These are phyloP conservation scores for Eimeria sp. DNA, from an alignment of 169 alveolate genomes.

Conservation along the genomic window DNA sequence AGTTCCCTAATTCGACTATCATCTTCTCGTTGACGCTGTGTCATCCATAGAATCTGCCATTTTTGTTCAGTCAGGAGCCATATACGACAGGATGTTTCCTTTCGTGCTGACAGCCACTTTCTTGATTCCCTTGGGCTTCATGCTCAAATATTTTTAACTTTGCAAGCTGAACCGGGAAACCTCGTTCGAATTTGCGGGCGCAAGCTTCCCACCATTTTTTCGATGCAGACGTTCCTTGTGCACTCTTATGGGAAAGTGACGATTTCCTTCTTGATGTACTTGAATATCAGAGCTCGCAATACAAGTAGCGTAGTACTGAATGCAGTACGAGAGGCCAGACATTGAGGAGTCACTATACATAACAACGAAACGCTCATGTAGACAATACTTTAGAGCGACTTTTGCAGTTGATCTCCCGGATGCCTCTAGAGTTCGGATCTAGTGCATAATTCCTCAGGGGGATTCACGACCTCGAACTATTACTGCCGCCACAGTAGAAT, in stretches of 20 bases:
- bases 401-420: background rate
- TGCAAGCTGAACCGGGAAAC: background rate
- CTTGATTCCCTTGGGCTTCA: conserved; percentile 32
- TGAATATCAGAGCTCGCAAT: background rate
- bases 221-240: background rate
- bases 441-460: background rate
- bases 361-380: background rate
- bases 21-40: background rate
- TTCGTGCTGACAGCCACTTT: conserved; percentile 45
- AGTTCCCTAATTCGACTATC: background rate
- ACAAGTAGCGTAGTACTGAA: background rate
- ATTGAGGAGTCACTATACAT: background rate
- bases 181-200: background rate
- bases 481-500: background rate
- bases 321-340: background rate
- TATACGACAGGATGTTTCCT: conserved; percentile 49
- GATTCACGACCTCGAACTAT: background rate
- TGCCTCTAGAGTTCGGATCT: background rate
- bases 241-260: background rate
- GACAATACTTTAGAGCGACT: background rate
- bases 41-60: too few relatives aligned
- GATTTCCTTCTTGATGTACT: background rate
- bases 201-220: background rate
- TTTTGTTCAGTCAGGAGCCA: conserved; percentile 37
- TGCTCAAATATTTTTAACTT: background rate